Evolutionary conservation across 768 basidiomycete genomes (phyloP), one percentile per base, ranked within the genome.

Genomic region (Myochromella boudieri): DNA sequence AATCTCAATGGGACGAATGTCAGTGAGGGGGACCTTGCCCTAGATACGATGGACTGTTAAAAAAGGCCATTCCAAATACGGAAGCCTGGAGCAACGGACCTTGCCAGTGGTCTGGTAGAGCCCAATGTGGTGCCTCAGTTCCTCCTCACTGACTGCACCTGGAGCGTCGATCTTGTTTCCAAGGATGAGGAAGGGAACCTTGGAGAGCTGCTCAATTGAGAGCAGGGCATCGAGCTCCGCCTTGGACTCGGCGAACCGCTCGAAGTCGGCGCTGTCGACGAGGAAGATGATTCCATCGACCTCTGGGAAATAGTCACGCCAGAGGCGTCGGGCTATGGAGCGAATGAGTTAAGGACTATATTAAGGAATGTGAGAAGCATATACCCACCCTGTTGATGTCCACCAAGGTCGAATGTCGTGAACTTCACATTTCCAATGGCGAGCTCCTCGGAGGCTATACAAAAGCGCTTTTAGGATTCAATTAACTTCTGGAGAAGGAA

Each of bases 121-220:
- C 12, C 97, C 97, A 34, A 99, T 78, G 54, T 93, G 82, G 61
- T 97, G 92, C 63, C 97, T 86, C 54, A 99, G 74, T 67, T 99
- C 94, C 62, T 99, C 95, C 70, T 99, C 97, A 52, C 88, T 91
- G 53, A 99, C 95, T 29, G 97, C 97, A 29, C 94, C 93, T 4
- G 87, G 83, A n/a, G 95, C 95, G 62, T 98, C 97, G 60, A 99
- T 99, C 82, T 99, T 98, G 81, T 99, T 99, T 34, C 97, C 97
- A 38, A 98, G 85, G 49, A 99, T 82, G 46, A 99, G 82, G 88
- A 99, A 98, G 36, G 97, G 97, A 26, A 99, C 95, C 68, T 92
- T 95, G 52, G 85, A 73, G 52, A 98, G 85, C 61, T 95, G 87
- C 69, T 98, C 97, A 55, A 98, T 98, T 24, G 88, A 86, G 49